Percentiles rank a stretch among this genome's conserved stretches.
Evolutionary conservation across 345 rosid species (phyloP).

Genomic region (Camelina neglecta): DNA sequence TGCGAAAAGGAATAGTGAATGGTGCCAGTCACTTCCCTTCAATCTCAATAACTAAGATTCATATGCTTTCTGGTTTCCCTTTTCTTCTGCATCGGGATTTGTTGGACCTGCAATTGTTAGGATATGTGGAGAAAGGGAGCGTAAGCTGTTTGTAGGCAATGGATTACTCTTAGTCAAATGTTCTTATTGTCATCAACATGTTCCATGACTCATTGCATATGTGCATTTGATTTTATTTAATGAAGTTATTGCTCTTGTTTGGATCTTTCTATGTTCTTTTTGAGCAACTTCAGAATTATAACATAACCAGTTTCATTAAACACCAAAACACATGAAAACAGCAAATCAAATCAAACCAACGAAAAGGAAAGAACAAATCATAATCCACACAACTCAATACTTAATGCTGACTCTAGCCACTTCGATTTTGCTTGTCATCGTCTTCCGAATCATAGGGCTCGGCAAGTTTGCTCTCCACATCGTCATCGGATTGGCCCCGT

Average conservation of each 20-base stretch:
- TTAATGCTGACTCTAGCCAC: not conserved
- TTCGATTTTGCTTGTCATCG: not conserved
- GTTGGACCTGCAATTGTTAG: constrained; percentile 26
- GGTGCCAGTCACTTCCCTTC: constrained; percentile 29
- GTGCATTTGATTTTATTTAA: constrained; percentile 27
- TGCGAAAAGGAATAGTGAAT: constrained; percentile 24
- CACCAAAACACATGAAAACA: not conserved
- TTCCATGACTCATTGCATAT: constrained; percentile 28
- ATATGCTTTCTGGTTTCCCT: constrained; percentile 34
- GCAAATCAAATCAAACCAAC: not conserved
- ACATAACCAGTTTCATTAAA: not conserved
- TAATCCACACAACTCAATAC: not conserved
- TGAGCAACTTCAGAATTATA: no score
- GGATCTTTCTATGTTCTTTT: constrained; percentile 9
- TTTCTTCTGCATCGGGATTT: constrained; percentile 27
- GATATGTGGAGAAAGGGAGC: constrained; percentile 34
- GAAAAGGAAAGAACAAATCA: not conserved
- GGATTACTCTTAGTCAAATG: constrained; percentile 31
- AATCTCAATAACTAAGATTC: constrained; percentile 32
- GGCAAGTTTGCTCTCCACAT: not conserved
- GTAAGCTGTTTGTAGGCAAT: constrained; percentile 33
- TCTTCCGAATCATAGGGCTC: not conserved
- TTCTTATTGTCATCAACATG: constrained; percentile 19
- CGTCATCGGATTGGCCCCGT: not conserved
- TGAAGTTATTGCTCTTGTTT: constrained; percentile 28